Conservation (phyloP, 352 stramenopile species). For the Globisporangium iwayamae region DNA sequence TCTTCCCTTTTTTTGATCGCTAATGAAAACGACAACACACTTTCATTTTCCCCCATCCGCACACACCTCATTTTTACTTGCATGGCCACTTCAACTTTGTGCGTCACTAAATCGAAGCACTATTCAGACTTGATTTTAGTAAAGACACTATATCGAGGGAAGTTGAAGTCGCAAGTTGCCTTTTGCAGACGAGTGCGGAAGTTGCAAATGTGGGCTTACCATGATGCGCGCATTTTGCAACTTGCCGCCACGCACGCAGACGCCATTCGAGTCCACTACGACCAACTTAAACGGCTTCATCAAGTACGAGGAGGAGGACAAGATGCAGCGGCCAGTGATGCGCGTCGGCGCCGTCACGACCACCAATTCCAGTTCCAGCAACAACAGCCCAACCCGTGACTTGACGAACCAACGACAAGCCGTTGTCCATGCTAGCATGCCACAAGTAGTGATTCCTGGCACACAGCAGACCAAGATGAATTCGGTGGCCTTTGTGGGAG, state of each 20-base stretch:
- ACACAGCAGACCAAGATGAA: neutral
- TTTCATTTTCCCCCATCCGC: neutral
- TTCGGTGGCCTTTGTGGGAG: too few species aligned
- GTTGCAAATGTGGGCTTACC: neutral
- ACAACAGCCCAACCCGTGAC: neutral
- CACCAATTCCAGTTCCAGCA: neutral
- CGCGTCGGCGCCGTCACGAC: neutral
- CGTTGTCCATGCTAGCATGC: neutral
- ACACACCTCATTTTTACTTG: neutral
- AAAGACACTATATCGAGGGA: slow-evolving; percentile 10
- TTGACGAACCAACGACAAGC: neutral
- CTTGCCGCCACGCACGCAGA: neutral
- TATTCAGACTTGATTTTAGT: neutral
- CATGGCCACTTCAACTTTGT: neutral
- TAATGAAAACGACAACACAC: slow-evolving; percentile 3
- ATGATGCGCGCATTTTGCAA: neutral
- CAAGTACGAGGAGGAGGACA: too few species aligned
- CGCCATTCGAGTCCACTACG: neutral
- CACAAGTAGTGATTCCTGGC: neutral
- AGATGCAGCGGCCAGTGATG: neutral
- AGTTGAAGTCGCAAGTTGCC: slow-evolving; percentile 15
- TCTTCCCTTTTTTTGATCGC: slow-evolving; percentile 6
- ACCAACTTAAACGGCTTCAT: neutral
- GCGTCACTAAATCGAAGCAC: neutral
- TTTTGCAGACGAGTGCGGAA: slow-evolving; percentile 4